Percentiles rank a stretch among this genome's conserved stretches.
These are phyloP conservation scores for Climacium dendroides DNA, from an alignment of 225 moss, liverwort and hornwort species.

Conservation along the genomic window DNA sequence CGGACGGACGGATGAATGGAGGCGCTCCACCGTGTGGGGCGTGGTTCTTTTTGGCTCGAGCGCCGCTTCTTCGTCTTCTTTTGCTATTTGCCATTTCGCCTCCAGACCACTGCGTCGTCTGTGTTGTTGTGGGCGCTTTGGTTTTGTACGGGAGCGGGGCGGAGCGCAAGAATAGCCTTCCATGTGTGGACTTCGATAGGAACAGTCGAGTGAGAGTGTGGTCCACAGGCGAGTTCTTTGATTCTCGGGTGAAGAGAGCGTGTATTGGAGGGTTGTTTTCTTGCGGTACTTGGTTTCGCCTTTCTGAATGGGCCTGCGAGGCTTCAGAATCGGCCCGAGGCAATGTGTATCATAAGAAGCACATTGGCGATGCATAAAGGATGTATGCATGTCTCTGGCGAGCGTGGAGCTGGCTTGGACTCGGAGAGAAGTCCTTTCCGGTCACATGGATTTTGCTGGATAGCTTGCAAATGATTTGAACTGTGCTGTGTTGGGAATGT, in stretches of 20 bases:
- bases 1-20: neutral
- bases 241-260: neutral
- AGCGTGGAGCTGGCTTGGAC: neutral
- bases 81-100: neutral
- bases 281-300: neutral
- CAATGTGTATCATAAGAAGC: neutral
- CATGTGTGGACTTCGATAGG: neutral
- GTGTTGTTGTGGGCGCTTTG: neutral
- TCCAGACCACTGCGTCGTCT: neutral
- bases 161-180: neutral
- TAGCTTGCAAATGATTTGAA: neutral
- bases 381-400: neutral
- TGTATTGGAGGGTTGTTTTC: neutral
- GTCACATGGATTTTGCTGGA: neutral
- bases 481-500: neutral
- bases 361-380: neutral
- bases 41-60: neutral
- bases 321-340: neutral
- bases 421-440: neutral
- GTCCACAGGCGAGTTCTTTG: neutral
- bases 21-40: neutral
- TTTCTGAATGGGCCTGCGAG: neutral
- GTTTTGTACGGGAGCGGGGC: neutral
- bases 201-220: neutral
- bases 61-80: neutral